Percentiles rank a stretch among this genome's conserved stretches.
Conservation (phyloP, 805 yeast genomes). For the Wickerhamomyces rabaulensis region DNA sequence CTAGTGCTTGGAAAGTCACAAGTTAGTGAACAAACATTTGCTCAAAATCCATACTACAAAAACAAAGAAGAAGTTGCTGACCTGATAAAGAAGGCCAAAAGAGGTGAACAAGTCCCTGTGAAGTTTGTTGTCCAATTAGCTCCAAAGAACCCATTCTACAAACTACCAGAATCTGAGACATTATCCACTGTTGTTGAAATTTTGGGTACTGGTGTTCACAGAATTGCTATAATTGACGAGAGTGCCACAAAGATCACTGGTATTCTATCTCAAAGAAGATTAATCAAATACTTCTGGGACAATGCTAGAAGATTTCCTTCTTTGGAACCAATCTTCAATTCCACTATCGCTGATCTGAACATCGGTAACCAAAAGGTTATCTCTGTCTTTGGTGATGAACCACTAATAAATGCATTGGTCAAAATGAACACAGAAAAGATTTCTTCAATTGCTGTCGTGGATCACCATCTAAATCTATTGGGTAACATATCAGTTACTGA, state of each 20-base stretch:
- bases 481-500: slow-evolving; percentile 96
- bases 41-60: slow-evolving; percentile 22
- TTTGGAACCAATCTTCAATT: slow-evolving; percentile 68
- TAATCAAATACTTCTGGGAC: slow-evolving; percentile 84
- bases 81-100: slow-evolving; percentile 59
- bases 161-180: slow-evolving; percentile 64
- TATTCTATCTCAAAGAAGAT: slow-evolving; percentile 83
- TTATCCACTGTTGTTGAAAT: slow-evolving; percentile 75
- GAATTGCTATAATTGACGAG: slow-evolving; percentile 72
- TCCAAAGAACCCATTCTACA: slow-evolving; percentile 83
- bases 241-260: slow-evolving; percentile 62
- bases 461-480: slow-evolving; percentile 63
- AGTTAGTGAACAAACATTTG: slow-evolving; percentile 27
- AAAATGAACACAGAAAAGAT: slow-evolving; percentile 82
- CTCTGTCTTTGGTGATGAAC: slow-evolving; percentile 81
- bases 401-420: slow-evolving; percentile 78
- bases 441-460: slow-evolving; percentile 90
- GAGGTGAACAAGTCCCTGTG: slow-evolving; percentile 89
- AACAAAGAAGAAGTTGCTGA: slow-evolving; percentile 36
- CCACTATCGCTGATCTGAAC: slow-evolving; percentile 63
- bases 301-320: slow-evolving; percentile 82
- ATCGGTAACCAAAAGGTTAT: slow-evolving; percentile 75
- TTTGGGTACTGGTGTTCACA: slow-evolving; percentile 92
- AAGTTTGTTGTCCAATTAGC: slow-evolving; percentile 79
- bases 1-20: slow-evolving; percentile 73